Base-by-base conservation (phyloP, 352 stramenopile genomes). In the Phytophthora fragariaefolia region DNA sequence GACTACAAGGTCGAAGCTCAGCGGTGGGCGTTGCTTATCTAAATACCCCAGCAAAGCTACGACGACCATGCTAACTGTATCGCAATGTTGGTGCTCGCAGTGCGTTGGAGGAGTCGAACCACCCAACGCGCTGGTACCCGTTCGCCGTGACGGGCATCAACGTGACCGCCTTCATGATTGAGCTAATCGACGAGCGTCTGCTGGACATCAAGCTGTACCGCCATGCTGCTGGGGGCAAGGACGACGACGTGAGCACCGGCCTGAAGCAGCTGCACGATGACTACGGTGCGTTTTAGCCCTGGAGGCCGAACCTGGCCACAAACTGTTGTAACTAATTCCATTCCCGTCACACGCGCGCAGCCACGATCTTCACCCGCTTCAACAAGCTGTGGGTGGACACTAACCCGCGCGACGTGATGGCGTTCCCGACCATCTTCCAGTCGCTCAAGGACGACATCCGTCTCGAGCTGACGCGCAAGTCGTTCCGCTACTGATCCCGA, bases 131-230 rank as follows among this genome's bases (percentile, higher is more conserved):
- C 13, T 96, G 88, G 88, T 96, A 96, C 56, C 88, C 88, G 34
- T 96, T 96, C 53, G 80, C 86, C 7, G 83, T 94, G 9, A 95
- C 88, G 4, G 88, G 88, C 18, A 96, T 96, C 74, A 96, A 96
- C 64, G 85, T 96, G 61, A 96, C 88, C 2, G 78, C 78, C 9
- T 96, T 96, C 59, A 58, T 96, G 45, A 74, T 89, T 15, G 88
- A 95, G 22, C 59, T 96, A 27, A 76, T 95, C 4, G 74, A 77
- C 15, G 86, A 95, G 56, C 86, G 85, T 27, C 54, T 96, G 15
- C 48, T 96, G n/a, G 88, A 96, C 62, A 65, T 87, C 13, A 85
- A 85, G 60, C 42, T 96, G 32, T 96, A 93, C 63, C 68, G 71
- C 12, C 52, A 83, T 22, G 74, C 71, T 5, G 50, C 65, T 27